Evolutionary conservation across 2,329 filamentous ascomycete genomes (phyloP).

Genomic region (Incumbomyces delicatus): DNA sequence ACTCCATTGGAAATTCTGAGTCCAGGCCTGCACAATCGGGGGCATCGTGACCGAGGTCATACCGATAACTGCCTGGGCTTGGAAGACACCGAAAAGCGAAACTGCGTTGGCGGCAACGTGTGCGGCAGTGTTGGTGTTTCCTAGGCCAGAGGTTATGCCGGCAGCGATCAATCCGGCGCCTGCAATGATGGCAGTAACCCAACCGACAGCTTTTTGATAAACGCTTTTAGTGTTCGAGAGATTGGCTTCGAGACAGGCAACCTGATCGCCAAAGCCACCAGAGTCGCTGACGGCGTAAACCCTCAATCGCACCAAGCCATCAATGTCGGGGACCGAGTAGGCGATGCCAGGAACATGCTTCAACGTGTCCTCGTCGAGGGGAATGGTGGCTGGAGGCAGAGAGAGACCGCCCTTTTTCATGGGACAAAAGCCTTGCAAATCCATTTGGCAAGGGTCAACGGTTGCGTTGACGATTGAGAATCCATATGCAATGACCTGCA

Average conservation of each 20-base stretch:
- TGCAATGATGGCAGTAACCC: constrained; percentile 79
- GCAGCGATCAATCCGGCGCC: constrained; percentile 75
- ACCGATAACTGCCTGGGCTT: constrained; percentile 83
- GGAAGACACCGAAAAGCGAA: constrained; percentile 91
- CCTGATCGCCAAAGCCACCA: constrained; percentile 38
- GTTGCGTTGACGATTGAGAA: constrained; percentile 58
- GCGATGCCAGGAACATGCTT: constrained; percentile 69
- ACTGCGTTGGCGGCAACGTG: constrained; percentile 90
- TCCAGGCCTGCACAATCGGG: constrained; percentile 85
- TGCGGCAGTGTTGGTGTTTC: constrained; percentile 86
- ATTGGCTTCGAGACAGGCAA: constrained; percentile 79
- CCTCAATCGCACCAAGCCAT: constrained; percentile 71
- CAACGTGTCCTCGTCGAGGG: constrained; percentile 48
- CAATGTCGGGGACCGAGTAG: constrained; percentile 82
- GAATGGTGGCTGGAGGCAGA: constrained; percentile 61
- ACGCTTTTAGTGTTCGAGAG: constrained; percentile 90
- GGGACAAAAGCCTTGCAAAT: constrained; percentile 70
- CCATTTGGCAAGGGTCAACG: constrained; percentile 65
- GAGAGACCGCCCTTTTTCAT: constrained; percentile 74
- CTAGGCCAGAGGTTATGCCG: constrained; percentile 78
- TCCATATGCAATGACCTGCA: constrained; percentile 73
- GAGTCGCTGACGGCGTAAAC: constrained; percentile 59
- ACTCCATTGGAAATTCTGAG: constrained; percentile 95
- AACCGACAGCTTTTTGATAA: constrained; percentile 77
- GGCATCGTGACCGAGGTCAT: constrained; percentile 73